These are phyloP conservation scores for Leccinum laetum DNA, from an alignment of 1,284 basidiomycete species.

Conservation along the genomic window DNA sequence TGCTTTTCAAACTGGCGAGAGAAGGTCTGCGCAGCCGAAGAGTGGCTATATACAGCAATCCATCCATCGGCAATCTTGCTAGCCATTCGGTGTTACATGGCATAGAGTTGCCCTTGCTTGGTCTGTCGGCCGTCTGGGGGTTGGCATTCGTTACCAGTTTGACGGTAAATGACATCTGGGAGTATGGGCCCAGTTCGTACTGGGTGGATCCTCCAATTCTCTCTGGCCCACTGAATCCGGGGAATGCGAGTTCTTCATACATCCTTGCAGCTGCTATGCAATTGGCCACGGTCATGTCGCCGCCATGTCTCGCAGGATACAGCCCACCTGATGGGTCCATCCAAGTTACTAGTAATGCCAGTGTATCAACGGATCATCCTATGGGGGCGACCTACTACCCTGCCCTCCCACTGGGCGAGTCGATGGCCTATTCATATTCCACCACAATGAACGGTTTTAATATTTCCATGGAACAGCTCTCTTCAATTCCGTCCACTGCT, in stretches of 20 bases:
- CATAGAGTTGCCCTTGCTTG: constrained; percentile 3
- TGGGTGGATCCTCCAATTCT: not conserved
- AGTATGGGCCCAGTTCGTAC: no score
- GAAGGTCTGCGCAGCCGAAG: constrained; percentile 6
- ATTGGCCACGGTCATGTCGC: not conserved
- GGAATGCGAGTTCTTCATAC: not conserved
- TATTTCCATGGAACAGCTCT: constrained; percentile 14
- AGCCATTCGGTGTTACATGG: constrained; percentile 1
- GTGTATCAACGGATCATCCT: not conserved
- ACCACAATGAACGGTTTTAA: constrained; percentile 17
- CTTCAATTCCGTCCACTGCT: constrained; percentile 5
- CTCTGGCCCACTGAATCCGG: not conserved
- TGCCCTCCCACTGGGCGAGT: not conserved
- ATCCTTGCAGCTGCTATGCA: not conserved
- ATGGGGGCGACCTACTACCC: not conserved
- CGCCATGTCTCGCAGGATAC: not conserved
- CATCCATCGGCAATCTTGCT: constrained; percentile 10
- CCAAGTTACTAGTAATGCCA: not conserved
- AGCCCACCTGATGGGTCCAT: not conserved
- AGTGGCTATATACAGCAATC: constrained; percentile 13
- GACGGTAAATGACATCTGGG: constrained; percentile 12
- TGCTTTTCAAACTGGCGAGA: constrained; percentile 17
- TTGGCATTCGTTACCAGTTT: constrained; percentile 15
- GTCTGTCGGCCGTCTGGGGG: constrained; percentile 8
- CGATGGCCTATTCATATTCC: no score